Evolutionary conservation across 768 basidiomycete genomes (phyloP), one percentile per base, ranked within the genome.

Genomic region (Leccinum broughii): DNA sequence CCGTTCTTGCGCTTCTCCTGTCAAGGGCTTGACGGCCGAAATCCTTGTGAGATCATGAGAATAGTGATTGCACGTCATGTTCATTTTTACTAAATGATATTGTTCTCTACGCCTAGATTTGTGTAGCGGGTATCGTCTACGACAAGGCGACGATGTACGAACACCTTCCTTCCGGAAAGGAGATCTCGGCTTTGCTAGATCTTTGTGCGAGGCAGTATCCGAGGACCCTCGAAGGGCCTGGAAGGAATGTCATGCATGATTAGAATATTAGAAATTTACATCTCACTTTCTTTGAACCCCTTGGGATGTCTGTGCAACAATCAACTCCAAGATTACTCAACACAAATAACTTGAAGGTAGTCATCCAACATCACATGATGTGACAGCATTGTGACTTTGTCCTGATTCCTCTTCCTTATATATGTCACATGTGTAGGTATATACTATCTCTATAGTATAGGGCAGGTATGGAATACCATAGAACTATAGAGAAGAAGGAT

Each of bases 11-110:
- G 88, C 88, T 1, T 93, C 92, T 17, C 86, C 93, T 0, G 81
- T 95, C 59, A 93, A 92, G 71, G 93, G 93, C 1, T 72, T 95
- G 3, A 95, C 93, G 1, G 80, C 90, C 2, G 89, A 93, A 63
- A 90, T 95, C 14, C 75, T 95, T 55, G 92, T 92, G 63, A 60
- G 87, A n/a, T 95, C 53, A 91, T 92, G 63, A 60, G 87, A n/a
- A 8, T 3, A 59, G 6, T 32, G 52, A 28, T 35, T 10, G 14
- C 22, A 22, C 57, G 32, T 14, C 0, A 32, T 20, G 28, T 26
- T 26, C 11, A 56, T 55, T 20, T 20, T 46, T 46, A 46, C 44
- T 46, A 11, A 46, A 20, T 11, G 4, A 1, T 10, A 10, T 20
- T 10, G 39, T 56, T 8, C 22, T 26, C 11, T 6, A 3, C 22